phyloP scores from a whole-genome alignment of 108 stramenopile species.

The Schizochytrium sp. region DNA sequence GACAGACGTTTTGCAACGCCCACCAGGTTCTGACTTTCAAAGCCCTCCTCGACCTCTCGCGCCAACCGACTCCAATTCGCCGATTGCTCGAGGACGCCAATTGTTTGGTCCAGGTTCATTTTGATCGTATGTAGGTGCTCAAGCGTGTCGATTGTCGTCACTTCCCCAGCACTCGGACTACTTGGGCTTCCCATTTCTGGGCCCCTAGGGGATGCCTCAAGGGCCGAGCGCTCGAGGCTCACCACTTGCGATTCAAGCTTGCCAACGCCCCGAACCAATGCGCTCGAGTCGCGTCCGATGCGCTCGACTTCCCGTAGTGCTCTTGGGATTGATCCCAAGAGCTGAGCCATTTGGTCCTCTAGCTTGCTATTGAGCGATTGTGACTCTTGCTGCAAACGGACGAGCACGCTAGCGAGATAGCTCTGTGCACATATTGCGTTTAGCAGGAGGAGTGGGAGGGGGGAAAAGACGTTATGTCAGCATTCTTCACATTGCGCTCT shows the following conservation, averaged over 20 bases:
- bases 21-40: background rate
- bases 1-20: background rate
- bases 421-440: background rate
- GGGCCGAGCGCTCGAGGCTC: background rate
- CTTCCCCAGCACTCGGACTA: background rate
- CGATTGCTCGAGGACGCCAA: background rate
- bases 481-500: no score
- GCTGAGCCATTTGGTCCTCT: background rate
- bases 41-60: background rate
- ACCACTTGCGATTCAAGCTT: background rate
- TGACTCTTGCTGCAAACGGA: conserved; percentile 7
- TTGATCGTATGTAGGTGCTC: background rate
- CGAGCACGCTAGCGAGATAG: background rate
- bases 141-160: background rate
- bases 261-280: background rate
- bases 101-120: background rate
- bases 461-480: no score
- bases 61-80: background rate
- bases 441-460: background rate
- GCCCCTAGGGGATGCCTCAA: background rate
- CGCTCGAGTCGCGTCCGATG: background rate
- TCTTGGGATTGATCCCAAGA: background rate
- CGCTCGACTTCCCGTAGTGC: background rate
- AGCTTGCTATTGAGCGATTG: background rate
- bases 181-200: background rate